Evolutionary conservation across 805 yeast genomes (phyloP).

Genomic region (Candida sithepensis): DNA sequence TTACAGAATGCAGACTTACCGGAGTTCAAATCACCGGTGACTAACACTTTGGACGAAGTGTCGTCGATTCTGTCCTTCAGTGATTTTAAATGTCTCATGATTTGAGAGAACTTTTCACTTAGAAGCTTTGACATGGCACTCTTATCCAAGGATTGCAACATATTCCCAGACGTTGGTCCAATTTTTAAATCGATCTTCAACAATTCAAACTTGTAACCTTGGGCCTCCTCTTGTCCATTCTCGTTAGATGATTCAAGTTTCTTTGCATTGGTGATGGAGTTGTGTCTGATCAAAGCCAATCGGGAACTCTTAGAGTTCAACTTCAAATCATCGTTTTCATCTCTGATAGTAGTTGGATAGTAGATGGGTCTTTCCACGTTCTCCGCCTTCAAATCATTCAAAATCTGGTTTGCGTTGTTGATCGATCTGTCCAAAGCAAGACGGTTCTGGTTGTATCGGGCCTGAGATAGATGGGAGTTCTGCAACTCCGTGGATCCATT

Average conservation of each 20-base stretch:
- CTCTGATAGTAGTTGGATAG: slow-evolving; percentile 48
- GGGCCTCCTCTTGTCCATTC: slow-evolving; percentile 11
- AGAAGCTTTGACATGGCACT: slow-evolving; percentile 65
- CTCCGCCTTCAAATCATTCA: slow-evolving; percentile 50
- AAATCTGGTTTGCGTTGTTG: slow-evolving; percentile 45
- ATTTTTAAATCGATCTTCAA: slow-evolving; percentile 60
- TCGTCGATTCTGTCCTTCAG: slow-evolving; percentile 84
- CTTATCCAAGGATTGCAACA: slow-evolving; percentile 59
- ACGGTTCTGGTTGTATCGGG: slow-evolving; percentile 72
- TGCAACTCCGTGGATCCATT: slow-evolving; percentile 26
- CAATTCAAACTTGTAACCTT: slow-evolving; percentile 47
- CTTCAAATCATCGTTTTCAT: slow-evolving; percentile 27
- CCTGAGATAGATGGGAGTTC: slow-evolving; percentile 59
- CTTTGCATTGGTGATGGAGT: slow-evolving; percentile 22
- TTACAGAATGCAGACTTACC: slow-evolving; percentile 97
- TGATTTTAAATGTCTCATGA: slow-evolving; percentile 62
- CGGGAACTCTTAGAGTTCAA: slow-evolving; percentile 50
- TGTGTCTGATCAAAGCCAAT: slow-evolving; percentile 48
- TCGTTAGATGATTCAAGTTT: slow-evolving; percentile 10
- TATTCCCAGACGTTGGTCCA: slow-evolving; percentile 41
- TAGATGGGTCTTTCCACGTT: slow-evolving; percentile 59
- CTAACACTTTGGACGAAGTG: slow-evolving; percentile 87
- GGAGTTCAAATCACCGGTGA: slow-evolving; percentile 95
- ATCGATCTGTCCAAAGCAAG: slow-evolving; percentile 61
- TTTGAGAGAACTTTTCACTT: slow-evolving; percentile 62